Evolutionary conservation across 2,329 filamentous ascomycete genomes (phyloP), one percentile per base, ranked within the genome.

Genomic region (Plectosphaerella cucumerina): DNA sequence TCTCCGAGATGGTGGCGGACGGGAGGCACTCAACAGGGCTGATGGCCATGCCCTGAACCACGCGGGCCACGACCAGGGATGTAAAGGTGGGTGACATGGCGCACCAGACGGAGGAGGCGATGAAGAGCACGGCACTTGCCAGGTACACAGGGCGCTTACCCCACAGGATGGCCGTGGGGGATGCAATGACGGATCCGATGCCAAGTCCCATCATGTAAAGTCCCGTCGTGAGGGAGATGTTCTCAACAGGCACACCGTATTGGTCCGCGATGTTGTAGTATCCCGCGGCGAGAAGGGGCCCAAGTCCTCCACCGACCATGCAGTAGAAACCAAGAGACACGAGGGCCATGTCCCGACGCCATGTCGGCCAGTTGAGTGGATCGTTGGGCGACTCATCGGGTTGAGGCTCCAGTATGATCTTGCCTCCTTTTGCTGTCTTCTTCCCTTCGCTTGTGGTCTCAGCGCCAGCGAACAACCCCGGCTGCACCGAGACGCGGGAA

Each of bases 131-230:
- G 31, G 88, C 81, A 17, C 90, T 86, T 23, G 78, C 76, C 20
- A 97, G 80, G 65, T 97, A 97, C 0, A 97, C 89, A 0, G 92
- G 91, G 12, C 93, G 80, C 70, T 97, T 97, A 2, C 93, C 94
- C 53, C 74, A 97, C 0, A 97, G 65, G 54, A 97, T 97, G 26
- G 93, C 93, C 0, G 92, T 97, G 0, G 93, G 94, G 0, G 89
- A 94, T 60, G 88, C 86, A 48, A 97, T 64, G 6, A 97, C 85
- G 17, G 85, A 90, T 2, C 93, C 93, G 1, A 97, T 60, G 2
- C 92, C 93, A 37, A 97, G 73, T 0, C 94, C 94, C 81, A 96
- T 78, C 92, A 97, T 97, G 71, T 90, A 97, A 14, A 97, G 72
- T 1, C 92, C 92, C 0, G 92, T 96, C 0, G 93, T 97, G 51